Conservation (phyloP, 176 grass and related monocot genomes). For the Tillandsia leiboldiana region DNA sequence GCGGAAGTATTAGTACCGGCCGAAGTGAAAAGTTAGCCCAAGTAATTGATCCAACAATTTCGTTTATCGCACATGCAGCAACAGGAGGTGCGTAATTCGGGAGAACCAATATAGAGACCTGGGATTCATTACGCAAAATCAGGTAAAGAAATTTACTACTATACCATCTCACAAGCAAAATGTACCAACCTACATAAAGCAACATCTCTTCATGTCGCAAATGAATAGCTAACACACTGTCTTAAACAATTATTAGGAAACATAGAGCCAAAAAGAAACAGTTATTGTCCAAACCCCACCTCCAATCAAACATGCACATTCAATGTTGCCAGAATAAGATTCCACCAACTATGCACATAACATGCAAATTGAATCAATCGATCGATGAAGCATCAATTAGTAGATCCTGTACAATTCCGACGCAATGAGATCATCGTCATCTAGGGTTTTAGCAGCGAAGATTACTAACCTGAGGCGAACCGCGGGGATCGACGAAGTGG, state of each 20-base stretch:
- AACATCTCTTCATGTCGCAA: neutral
- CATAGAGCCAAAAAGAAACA: no score
- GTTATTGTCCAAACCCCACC: no score
- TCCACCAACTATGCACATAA: no score
- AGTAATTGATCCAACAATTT: constrained; percentile 53
- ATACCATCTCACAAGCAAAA: neutral
- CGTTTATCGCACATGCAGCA: constrained; percentile 70
- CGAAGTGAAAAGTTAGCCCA: constrained; percentile 25
- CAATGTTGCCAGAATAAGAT: no score
- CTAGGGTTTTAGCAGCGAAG: neutral
- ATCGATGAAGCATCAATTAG: no score
- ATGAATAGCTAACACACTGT: neutral
- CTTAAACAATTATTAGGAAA: no score
- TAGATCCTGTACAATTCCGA: neutral
- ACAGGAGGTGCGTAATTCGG: constrained; percentile 71
- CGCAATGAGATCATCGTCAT: neutral
- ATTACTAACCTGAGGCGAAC: constrained; percentile 38
- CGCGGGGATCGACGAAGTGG: constrained; percentile 44
- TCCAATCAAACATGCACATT: no score
- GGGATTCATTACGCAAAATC: constrained; percentile 26
- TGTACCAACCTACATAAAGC: neutral
- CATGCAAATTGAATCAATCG: no score
- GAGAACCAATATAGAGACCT: constrained; percentile 68
- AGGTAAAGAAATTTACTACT: constrained; percentile 6
- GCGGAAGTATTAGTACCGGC: constrained; percentile 56